These are phyloP conservation scores for Colletotrichum somersetense DNA, from an alignment of 2,329 filamentous ascomycete genomes.

Conservation along the genomic window DNA sequence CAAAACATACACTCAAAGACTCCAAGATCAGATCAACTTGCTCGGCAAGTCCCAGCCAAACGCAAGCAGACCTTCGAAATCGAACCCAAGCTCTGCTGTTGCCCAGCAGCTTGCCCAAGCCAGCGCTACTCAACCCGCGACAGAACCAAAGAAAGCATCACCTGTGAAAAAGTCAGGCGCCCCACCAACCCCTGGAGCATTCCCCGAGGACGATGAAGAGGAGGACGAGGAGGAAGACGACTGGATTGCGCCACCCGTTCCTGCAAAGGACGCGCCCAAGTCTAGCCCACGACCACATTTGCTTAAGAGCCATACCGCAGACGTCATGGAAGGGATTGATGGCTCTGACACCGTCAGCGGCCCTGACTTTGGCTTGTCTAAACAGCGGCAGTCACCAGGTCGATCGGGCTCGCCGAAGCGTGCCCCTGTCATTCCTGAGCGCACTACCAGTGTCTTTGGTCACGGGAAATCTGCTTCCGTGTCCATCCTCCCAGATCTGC, in stretches of 20 bases:
- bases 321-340: slow-evolving; percentile 70
- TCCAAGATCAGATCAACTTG: slow-evolving; percentile 92
- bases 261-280: slow-evolving; percentile 49
- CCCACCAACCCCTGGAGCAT: slow-evolving; percentile 67
- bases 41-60: slow-evolving; percentile 70
- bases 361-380: slow-evolving; percentile 59
- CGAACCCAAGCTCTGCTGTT: slow-evolving; percentile 55
- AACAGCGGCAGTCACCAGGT: slow-evolving; percentile 53
- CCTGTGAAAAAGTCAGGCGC: slow-evolving; percentile 51
- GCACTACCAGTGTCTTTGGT: slow-evolving; percentile 52
- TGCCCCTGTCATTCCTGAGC: slow-evolving; percentile 47
- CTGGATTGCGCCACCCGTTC: slow-evolving; percentile 69
- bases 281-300: slow-evolving; percentile 65
- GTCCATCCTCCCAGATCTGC: slow-evolving; percentile 60
- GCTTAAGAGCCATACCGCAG: slow-evolving; percentile 71
- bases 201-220: slow-evolving; percentile 65
- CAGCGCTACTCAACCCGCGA: slow-evolving; percentile 47
- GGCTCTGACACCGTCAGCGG: slow-evolving; percentile 63
- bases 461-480: slow-evolving; percentile 76
- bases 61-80: slow-evolving; percentile 62
- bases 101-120: slow-evolving; percentile 48
- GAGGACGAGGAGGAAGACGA: slow-evolving; percentile 65
- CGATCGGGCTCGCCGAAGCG: slow-evolving; percentile 53
- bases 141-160: slow-evolving; percentile 49
- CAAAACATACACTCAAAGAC: slow-evolving; percentile 91